Conservation (phyloP, 768 basidiomycete species). For the Candolleomyces efflorescens region DNA sequence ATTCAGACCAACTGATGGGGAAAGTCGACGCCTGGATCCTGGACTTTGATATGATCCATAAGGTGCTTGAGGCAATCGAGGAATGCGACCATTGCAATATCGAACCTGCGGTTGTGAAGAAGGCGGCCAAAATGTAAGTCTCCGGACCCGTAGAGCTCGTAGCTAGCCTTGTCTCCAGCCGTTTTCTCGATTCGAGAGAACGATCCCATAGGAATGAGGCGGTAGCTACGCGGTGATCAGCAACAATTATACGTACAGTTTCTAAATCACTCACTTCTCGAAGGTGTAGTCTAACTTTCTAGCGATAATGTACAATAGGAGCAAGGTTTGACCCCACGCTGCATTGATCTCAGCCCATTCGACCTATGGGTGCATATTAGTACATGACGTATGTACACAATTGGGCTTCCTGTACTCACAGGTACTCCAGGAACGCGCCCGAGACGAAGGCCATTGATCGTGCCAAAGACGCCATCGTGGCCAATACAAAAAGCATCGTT, state of each 20-base stretch:
- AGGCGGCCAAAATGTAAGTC: slow-evolving; percentile 86
- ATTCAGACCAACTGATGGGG: slow-evolving; percentile 72
- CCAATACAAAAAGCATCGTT: slow-evolving; percentile 96
- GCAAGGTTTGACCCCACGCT: slow-evolving; percentile 95
- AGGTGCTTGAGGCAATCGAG: slow-evolving; percentile 92
- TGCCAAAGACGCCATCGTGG: slow-evolving; percentile 92
- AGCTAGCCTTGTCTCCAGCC: slow-evolving; percentile 74
- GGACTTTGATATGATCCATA: slow-evolving; percentile 77
- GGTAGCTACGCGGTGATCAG: slow-evolving; percentile 53
- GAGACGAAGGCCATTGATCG: slow-evolving; percentile 93
- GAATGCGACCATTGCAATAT: slow-evolving; percentile 94
- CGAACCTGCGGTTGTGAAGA: slow-evolving; percentile 93
- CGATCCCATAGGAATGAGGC: slow-evolving; percentile 89
- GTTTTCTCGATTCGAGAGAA: slow-evolving; percentile 89
- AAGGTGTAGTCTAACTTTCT: slow-evolving; percentile 89
- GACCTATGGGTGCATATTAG: slow-evolving; percentile 47
- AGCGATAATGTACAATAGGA: slow-evolving; percentile 87
- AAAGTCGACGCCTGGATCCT: slow-evolving; percentile 71
- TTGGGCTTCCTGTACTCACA: slow-evolving; percentile 38
- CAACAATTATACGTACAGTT: neutral
- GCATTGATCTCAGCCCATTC: slow-evolving; percentile 99
- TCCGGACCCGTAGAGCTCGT: slow-evolving; percentile 93
- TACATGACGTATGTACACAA: slow-evolving; percentile 5
- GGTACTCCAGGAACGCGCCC: slow-evolving; percentile 82
- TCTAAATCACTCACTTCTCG: slow-evolving; percentile 54